Evolutionary conservation across 1,284 basidiomycete species (phyloP), one percentile per base, ranked within the genome.

Genomic region (Heterobasidion parviporum): DNA sequence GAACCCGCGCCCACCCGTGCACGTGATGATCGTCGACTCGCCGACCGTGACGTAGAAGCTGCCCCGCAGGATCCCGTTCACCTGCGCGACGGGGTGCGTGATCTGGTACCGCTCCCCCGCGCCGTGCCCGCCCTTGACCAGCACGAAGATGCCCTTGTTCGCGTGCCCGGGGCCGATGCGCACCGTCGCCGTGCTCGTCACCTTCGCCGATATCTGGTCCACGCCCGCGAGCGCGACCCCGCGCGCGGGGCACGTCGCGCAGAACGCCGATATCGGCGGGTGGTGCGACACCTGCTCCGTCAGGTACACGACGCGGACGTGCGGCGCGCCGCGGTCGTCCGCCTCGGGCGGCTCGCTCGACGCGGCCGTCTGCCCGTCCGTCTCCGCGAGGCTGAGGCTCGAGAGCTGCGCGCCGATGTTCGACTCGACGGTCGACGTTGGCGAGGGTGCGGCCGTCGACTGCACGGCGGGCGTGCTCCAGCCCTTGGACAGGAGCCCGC

Each of bases 241-340:
- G 26, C 83, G 81, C 54, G 81, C 74, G 0, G 92, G 91, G 67
- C 90, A 94, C 10, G 72, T 65, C n/a, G 90, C 90, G 62, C 85
- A 86, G 67, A 88, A 98, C 1, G 92, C 87, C 1, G 93, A 97
- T 46, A 98, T 83, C 1, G 96, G 96, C 0, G 96, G 97, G 65
- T 99, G 96, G 72, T 99, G 96, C 8, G 92, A 97, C 46, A 98
- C 86, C 72, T 96, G 93, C 66, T 90, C 87, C 32, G 87, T 89
- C 57, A 90, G 68, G 69, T 81, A 90, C 2, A 81, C 80, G 46
- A 93, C 81, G 10, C 88, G 84, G 26, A 85, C 71, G 41, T 74
- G 75, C 54, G 57, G 62, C 52, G n/a, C 55, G 54, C 54, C 63
- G 8, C 8, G 8, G 20, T 18, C 33, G 16, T 47, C 46, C 9